Evolutionary conservation across 1,139 yeast genomes (phyloP).

Genomic region (Suhomyces ambrosiae): DNA sequence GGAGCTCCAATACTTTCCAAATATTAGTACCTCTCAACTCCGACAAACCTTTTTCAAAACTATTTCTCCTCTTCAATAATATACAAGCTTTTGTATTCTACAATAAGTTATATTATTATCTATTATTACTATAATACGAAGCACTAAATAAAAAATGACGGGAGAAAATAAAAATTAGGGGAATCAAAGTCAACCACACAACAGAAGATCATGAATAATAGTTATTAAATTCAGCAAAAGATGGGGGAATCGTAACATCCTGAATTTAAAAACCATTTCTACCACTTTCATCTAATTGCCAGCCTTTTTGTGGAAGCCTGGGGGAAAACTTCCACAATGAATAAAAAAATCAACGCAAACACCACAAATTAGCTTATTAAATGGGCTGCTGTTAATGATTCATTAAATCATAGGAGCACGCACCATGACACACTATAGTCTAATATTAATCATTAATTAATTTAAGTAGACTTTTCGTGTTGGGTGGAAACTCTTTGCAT

Average conservation of each 20-base stretch:
- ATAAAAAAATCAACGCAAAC: slow-evolving; percentile 12
- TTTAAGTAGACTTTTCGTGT: slow-evolving; percentile 73
- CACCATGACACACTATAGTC: slow-evolving; percentile 7
- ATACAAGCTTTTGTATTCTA: too few species aligned
- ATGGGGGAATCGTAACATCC: slow-evolving; percentile 15
- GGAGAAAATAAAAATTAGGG: slow-evolving; percentile 23
- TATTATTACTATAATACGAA: slow-evolving; percentile 32
- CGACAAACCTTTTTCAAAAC: too few species aligned
- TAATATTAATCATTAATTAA: slow-evolving; percentile 8
- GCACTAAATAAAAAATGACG: slow-evolving; percentile 25
- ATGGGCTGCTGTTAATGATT: slow-evolving; percentile 10
- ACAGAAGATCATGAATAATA: slow-evolving; percentile 11
- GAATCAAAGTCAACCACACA: slow-evolving; percentile 23
- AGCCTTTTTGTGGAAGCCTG: slow-evolving; percentile 6
- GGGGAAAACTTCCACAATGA: slow-evolving; percentile 7
- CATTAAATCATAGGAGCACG: slow-evolving; percentile 10
- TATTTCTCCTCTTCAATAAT: too few species aligned
- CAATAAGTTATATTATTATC: slow-evolving; percentile 28
- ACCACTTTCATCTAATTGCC: slow-evolving; percentile 9
- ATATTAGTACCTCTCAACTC: too few species aligned
- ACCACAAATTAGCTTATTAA: slow-evolving; percentile 13
- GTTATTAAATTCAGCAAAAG: slow-evolving; percentile 6
- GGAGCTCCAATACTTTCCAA: too few species aligned
- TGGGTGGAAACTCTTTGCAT: slow-evolving; percentile 99
- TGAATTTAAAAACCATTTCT: slow-evolving; percentile 5